Conservation (phyloP, 352 stramenopile genomes). For the Phytopythium kandeliae region DNA sequence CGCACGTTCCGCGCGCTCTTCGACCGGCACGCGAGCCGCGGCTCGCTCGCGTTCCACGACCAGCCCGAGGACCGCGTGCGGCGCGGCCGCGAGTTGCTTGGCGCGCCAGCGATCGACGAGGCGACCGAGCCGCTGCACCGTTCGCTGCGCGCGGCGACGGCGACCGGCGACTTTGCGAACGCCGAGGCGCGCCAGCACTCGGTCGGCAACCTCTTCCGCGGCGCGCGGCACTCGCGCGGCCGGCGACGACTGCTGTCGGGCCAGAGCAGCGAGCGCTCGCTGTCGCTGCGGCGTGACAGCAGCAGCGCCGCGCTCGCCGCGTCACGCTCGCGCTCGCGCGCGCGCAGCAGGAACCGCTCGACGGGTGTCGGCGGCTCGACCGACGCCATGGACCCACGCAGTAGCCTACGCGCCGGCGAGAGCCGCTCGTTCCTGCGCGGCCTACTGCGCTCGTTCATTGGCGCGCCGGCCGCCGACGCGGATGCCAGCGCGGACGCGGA, state of each 20-base stretch:
- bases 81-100: conserved; percentile 10
- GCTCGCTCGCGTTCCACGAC: conserved; percentile 73
- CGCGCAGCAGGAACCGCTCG: not conserved
- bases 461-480: not conserved
- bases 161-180: conserved; percentile 9
- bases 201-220: conserved; percentile 62
- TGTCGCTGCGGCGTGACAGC: not conserved
- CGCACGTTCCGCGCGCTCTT: conserved; percentile 57
- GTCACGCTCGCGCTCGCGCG: not conserved
- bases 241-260: conserved; percentile 51
- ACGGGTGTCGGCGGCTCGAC: not conserved
- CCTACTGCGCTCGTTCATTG: conserved; percentile 2
- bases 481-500: too few relatives aligned
- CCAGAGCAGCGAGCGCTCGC: conserved; percentile 1
- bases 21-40: conserved; percentile 78
- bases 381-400: not conserved
- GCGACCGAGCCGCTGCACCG: not conserved
- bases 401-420: conserved; percentile 3
- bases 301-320: not conserved
- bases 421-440: conserved; percentile 7
- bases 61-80: conserved; percentile 23
- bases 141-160: conserved; percentile 12
- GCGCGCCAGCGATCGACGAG: not conserved
- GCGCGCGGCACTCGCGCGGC: conserved; percentile 44
- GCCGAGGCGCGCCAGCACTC: conserved; percentile 20